Base-by-base conservation (phyloP, 768 basidiomycete genomes). In the Amanita polypyramis region DNA sequence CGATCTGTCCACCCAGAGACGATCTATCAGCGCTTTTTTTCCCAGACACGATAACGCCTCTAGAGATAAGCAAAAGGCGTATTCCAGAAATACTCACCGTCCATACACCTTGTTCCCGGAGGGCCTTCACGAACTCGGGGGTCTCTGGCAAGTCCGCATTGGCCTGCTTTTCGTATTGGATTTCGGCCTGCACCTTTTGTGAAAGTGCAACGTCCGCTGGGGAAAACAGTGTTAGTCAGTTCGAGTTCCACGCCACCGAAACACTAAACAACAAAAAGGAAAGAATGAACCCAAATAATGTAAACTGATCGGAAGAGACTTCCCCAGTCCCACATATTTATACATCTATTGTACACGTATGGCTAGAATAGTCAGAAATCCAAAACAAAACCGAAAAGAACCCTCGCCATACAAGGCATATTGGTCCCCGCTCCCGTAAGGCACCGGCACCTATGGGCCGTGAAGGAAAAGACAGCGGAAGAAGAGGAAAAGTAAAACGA, bases 111-210 rank as follows among this genome's bases (percentile, higher is more conserved):
- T 82, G 72, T 44, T 64, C 69, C 60, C 78, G 76, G 75, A 97
- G 91, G 11, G 72, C 62, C 57, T 76, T 77, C 58, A 98, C 58
- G 61, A 91, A 94, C 39, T 87, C 86, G 23, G 93, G 92, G 21
- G 59, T 58, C 1, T 60, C 65, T 0, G 58, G 50, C 9, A 59
- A 47, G 27, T 59, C 58, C 27, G 65, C 60, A 8, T 68, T 65
- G 20, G 72, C 67, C 56, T 92, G 83, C 51, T 77, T 70, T 69
- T 99, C 94, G 61, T 85, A 96, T 57, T 82, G 72, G 56, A 96
- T 73, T 69, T 98, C 95, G 61, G 86, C 80, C 43, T 73, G 63
- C 42, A 95, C 70, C 57, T 85, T 89, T 59, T 83, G 74, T 8
- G 80, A 70, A 36, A 98, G 77, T 17, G 77, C 63, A 27, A 86